Evolutionary conservation across 768 basidiomycete genomes (phyloP), one percentile per base, ranked within the genome.

Genomic region (Termitomyces sp.): DNA sequence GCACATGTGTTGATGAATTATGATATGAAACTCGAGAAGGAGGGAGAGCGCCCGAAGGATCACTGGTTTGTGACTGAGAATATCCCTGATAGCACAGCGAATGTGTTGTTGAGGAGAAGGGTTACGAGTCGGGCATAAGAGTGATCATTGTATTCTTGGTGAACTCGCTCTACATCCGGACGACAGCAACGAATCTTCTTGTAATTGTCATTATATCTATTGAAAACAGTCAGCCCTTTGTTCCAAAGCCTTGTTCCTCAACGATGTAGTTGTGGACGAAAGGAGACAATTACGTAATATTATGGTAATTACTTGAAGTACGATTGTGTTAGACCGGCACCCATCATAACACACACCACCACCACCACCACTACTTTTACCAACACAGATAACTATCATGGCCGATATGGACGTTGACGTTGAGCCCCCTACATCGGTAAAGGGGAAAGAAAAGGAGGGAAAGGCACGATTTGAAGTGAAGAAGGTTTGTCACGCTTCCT

Each of bases 401-500:
- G 76, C 77, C 18, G 90, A 88, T 55, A 87, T 93, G 69, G 92
- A 93, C 59, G 75, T 81, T 26, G 84, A 83, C 60, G 74, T 81
- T 22, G 84, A 83, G 65, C 67, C 74, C 26, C 70, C 75, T 43
- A 70, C 70, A 11, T 73, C 69, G 41, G 79, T 79, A 64, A 79
- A 79, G 56, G 70, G 67, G 55, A 82, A 83, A 46, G 70, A 63
- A 54, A 89, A 89, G 71, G 78, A 79, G 50, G 78, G 80, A 41
- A 93, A 93, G 75, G 87, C 90, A 67, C 77, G 92, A 60, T 99
- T 99, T 69, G 95, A 98, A 73, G 97, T 99, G 62, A 99, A 99
- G 82, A 98, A 99, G 92, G 96, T 96, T 54, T 24, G 43, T 44
- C 22, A 6, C 45, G 72, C 63, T 52, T 56, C 33, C 28, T 30